phyloP scores from a whole-genome alignment of 2,329 filamentous ascomycete species.

The Fusarium sarcochroum region DNA sequence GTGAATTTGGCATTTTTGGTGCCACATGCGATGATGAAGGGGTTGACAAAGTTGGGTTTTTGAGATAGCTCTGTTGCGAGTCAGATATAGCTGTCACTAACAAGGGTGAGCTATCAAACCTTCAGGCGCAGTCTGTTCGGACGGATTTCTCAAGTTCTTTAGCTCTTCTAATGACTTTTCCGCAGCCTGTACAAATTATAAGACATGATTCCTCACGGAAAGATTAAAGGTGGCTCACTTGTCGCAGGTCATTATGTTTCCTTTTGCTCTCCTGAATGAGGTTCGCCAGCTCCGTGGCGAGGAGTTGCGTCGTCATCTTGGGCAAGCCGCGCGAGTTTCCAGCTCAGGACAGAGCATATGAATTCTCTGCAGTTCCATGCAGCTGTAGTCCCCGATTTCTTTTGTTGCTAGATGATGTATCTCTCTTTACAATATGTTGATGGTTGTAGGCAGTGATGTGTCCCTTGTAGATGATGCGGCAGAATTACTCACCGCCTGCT shows the following conservation, averaged over 20 bases:
- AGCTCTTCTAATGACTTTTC: slow-evolving; percentile 95
- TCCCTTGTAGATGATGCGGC: slow-evolving; percentile 50
- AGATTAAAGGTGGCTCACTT: slow-evolving; percentile 64
- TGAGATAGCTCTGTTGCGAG: slow-evolving; percentile 79
- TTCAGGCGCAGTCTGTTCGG: slow-evolving; percentile 58
- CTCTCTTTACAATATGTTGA: slow-evolving; percentile 31
- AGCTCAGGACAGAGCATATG: slow-evolving; percentile 47
- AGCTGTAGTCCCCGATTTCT: slow-evolving; percentile 36
- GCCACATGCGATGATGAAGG: slow-evolving; percentile 92
- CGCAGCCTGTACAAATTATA: slow-evolving; percentile 73
- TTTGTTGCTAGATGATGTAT: slow-evolving; percentile 34
- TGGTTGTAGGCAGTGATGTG: slow-evolving; percentile 48
- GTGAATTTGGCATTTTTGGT: slow-evolving; percentile 94
- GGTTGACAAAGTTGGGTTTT: slow-evolving; percentile 87
- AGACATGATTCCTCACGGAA: background rate
- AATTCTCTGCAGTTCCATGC: slow-evolving; percentile 46
- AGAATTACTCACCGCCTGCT: slow-evolving; percentile 50
- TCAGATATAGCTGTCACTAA: slow-evolving; percentile 39
- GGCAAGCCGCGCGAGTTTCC: slow-evolving; percentile 38
- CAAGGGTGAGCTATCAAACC: slow-evolving; percentile 46
- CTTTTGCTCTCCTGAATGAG: slow-evolving; percentile 96
- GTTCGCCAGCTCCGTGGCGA: slow-evolving; percentile 89
- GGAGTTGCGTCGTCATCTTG: slow-evolving; percentile 91
- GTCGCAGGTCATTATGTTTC: slow-evolving; percentile 90
- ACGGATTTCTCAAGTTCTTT: slow-evolving; percentile 63